phyloP scores from a whole-genome alignment of 129 eudicot genomes.

The Dittrichia graveolens region DNA sequence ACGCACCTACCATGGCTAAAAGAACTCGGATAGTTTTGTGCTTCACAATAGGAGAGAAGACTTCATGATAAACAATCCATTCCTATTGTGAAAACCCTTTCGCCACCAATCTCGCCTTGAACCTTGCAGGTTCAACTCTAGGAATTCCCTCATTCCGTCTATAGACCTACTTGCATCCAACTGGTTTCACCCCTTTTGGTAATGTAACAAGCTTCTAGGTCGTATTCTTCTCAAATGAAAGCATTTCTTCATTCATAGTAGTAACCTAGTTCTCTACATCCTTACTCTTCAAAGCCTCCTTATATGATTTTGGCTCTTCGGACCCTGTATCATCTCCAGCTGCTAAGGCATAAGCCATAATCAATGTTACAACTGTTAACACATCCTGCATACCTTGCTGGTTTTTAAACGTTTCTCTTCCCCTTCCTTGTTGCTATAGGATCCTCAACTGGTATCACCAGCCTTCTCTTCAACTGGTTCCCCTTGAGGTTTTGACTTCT shows the following conservation, averaged over 20 bases:
- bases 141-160: conserved; percentile 22
- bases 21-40: conserved; percentile 11
- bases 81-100: conserved; percentile 21
- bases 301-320: background rate
- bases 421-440: no score
- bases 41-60: conserved; percentile 15
- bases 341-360: conserved; percentile 9
- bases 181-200: background rate
- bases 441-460: no score
- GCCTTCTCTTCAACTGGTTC: no score
- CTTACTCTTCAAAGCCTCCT: background rate
- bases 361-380: no score
- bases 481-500: no score
- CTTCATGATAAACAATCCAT: conserved; percentile 5
- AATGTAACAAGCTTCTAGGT: background rate
- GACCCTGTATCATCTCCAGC: background rate
- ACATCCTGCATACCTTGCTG: no score
- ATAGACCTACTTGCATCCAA: conserved; percentile 28
- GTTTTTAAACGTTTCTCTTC: no score
- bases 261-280: no score
- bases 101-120: no score
- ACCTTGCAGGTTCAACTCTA: conserved; percentile 1
- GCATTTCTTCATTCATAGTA: no score
- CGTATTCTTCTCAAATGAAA: background rate
- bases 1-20: no score